Evolutionary conservation across 2,329 filamentous ascomycete species (phyloP).

Genomic region (Colletotrichum orbiculare): DNA sequence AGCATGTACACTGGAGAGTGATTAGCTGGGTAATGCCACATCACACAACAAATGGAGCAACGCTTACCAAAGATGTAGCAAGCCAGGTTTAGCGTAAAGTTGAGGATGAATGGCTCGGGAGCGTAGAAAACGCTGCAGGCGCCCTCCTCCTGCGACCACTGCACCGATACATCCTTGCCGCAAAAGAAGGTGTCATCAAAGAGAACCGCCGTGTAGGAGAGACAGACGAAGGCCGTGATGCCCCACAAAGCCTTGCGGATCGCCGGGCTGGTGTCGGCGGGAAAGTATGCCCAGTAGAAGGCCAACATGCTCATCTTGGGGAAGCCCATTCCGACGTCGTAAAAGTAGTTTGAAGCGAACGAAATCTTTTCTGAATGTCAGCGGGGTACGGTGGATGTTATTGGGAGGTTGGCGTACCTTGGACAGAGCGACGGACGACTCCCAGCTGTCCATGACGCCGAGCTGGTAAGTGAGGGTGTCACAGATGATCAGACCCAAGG

Average conservation of each 20-base stretch:
- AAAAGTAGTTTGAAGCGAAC: conserved; percentile 50
- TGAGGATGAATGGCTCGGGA: conserved; percentile 47
- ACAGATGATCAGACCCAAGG: conserved; percentile 47
- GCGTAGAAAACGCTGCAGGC: conserved; percentile 50
- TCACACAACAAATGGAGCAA: background rate
- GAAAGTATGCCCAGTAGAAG: conserved; percentile 50
- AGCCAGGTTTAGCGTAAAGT: conserved; percentile 48
- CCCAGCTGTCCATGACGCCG: conserved; percentile 45
- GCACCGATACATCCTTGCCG: conserved; percentile 46
- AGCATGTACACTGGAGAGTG: conserved; percentile 44
- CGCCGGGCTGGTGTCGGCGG: conserved; percentile 38
- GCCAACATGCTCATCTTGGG: conserved; percentile 50
- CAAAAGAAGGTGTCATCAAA: conserved; percentile 50
- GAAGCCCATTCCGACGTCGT: conserved; percentile 50
- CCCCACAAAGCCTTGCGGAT: conserved; percentile 45
- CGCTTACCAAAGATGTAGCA: conserved; percentile 46
- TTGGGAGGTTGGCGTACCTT: conserved; percentile 38
- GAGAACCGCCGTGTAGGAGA: conserved; percentile 46
- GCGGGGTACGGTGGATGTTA: background rate
- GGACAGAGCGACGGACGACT: conserved; percentile 44
- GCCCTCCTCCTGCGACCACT: conserved; percentile 50
- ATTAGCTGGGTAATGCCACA: background rate
- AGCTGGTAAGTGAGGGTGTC: conserved; percentile 47
- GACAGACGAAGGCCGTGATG: conserved; percentile 46
- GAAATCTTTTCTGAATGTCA: conserved; percentile 41